phyloP scores from a whole-genome alignment of 2,329 filamentous ascomycete genomes.

The Xylariaceae sp. region DNA sequence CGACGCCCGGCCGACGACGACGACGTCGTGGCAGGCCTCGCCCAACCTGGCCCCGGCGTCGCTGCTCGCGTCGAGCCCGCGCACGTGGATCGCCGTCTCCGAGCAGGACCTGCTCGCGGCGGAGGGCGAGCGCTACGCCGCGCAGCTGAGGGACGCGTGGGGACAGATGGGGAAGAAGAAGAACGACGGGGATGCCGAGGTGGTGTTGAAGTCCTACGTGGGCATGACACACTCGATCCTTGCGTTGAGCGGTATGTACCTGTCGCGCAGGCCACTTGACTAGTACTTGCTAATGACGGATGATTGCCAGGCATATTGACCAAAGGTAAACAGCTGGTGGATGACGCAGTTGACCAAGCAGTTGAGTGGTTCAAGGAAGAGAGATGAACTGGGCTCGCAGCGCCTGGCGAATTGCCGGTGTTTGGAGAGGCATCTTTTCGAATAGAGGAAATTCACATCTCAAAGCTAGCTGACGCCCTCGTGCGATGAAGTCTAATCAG shows the following conservation, averaged over 20 bases:
- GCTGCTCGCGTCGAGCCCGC: constrained; percentile 20
- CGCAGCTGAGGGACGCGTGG: constrained; percentile 14
- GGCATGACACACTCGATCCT: constrained; percentile 1
- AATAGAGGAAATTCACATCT: too few relatives aligned
- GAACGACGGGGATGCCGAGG: neutral
- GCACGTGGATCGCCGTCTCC: constrained; percentile 24
- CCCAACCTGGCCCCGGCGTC: constrained; percentile 13
- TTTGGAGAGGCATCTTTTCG: too few relatives aligned
- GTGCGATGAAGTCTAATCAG: too few relatives aligned
- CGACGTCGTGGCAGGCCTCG: constrained; percentile 23
- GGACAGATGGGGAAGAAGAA: too few relatives aligned
- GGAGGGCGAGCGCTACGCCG: constrained; percentile 22
- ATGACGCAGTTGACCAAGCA: constrained; percentile 1
- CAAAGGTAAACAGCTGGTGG: constrained; percentile 1
- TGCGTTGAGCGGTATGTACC: neutral
- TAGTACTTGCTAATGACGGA: neutral
- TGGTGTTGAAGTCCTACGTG: neutral
- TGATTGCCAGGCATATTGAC: neutral
- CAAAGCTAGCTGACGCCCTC: too few relatives aligned
- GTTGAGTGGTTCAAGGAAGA: neutral
- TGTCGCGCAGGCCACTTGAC: neutral
- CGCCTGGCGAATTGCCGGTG: too few relatives aligned
- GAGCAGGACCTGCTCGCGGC: constrained; percentile 27
- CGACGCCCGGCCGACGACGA: too few relatives aligned
- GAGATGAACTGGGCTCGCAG: neutral